Percentiles rank a stretch among this genome's conserved stretches.
phyloP scores from a whole-genome alignment of 768 basidiomycete species.

The Boletus coccyginus region DNA sequence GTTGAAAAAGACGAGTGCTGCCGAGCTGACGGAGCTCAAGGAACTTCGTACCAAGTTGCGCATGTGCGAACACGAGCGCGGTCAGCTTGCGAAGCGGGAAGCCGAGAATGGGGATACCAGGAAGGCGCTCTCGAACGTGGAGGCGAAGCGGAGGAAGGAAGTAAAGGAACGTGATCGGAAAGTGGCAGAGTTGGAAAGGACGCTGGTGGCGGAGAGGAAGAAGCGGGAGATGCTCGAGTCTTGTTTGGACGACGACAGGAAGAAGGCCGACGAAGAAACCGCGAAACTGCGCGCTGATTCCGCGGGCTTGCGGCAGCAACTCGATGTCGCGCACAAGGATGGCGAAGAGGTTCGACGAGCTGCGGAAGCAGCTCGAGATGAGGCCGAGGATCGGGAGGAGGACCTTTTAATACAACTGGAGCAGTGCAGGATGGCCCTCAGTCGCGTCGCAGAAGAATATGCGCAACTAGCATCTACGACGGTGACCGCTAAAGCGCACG shows the following conservation, averaged over 20 bases:
- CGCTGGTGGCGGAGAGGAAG: constrained; percentile 47
- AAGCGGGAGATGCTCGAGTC: constrained; percentile 47
- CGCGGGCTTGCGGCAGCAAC: constrained; percentile 34
- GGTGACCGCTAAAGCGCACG: constrained; percentile 36
- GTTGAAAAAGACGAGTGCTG: constrained; percentile 45
- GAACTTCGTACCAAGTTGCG: constrained; percentile 59
- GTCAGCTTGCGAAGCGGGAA: constrained; percentile 50
- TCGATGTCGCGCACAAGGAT: constrained; percentile 38
- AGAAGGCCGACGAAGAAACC: constrained; percentile 41
- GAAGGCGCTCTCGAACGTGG: constrained; percentile 46
- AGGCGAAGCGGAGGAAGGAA: constrained; percentile 55
- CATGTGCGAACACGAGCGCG: constrained; percentile 54
- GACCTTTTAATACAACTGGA: constrained; percentile 50
- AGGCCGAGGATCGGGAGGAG: constrained; percentile 40
- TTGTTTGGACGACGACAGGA: constrained; percentile 41
- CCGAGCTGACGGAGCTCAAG: constrained; percentile 62
- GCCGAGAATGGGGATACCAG: constrained; percentile 50
- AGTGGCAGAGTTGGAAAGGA: constrained; percentile 56
- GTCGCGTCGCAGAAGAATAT: constrained; percentile 52
- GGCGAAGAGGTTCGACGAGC: constrained; percentile 33
- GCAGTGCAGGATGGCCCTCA: constrained; percentile 44
- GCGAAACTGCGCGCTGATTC: constrained; percentile 33
- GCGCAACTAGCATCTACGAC: constrained; percentile 46
- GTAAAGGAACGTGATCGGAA: constrained; percentile 49
- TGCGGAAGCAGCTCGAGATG: constrained; percentile 31